Evolutionary conservation across 2,329 filamentous ascomycete genomes (phyloP).

Genomic region (Trichoderma arundinaceum): DNA sequence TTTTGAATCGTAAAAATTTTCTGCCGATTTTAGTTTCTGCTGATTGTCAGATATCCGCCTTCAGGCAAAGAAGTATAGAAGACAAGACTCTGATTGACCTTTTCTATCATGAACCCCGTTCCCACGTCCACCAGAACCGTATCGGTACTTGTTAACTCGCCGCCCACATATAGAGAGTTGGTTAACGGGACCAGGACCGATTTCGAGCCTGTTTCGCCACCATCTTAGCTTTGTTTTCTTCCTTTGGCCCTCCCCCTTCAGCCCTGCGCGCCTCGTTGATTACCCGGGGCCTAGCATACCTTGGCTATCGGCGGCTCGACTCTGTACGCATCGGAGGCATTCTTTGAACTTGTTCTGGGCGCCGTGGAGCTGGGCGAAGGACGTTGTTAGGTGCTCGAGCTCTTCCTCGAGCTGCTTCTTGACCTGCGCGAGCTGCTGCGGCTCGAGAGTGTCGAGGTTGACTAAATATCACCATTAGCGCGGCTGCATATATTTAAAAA

Average conservation of each 20-base stretch:
- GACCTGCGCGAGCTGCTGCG: conserved; percentile 84
- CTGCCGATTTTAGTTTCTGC: conserved; percentile 59
- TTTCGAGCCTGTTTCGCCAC: conserved; percentile 45
- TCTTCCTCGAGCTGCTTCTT: conserved; percentile 97
- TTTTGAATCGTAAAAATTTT: conserved; percentile 63
- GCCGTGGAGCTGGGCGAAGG: conserved; percentile 85
- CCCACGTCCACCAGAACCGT: conserved; percentile 90
- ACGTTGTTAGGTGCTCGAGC: conserved; percentile 89
- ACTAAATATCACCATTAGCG: conserved; percentile 47
- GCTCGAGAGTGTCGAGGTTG: conserved; percentile 75
- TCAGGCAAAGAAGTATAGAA: not conserved
- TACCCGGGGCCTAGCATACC: conserved; percentile 38
- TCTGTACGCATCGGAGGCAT: conserved; percentile 77
- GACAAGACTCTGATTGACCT: conserved; percentile 57
- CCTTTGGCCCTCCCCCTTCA: not conserved
- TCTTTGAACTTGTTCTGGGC: conserved; percentile 93
- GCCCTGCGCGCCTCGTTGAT: not conserved
- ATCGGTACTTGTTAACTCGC: conserved; percentile 73
- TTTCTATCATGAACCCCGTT: conserved; percentile 94
- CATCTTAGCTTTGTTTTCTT: conserved; percentile 4
- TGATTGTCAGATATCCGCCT: conserved; percentile 27
- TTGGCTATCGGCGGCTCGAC: conserved; percentile 42
- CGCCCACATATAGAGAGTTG: conserved; percentile 91
- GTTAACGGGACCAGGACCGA: conserved; percentile 90
- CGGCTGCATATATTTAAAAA: not conserved